Conservation (phyloP, 192 early-diverging fungal species). For the Backusella liffmaniae region DNA sequence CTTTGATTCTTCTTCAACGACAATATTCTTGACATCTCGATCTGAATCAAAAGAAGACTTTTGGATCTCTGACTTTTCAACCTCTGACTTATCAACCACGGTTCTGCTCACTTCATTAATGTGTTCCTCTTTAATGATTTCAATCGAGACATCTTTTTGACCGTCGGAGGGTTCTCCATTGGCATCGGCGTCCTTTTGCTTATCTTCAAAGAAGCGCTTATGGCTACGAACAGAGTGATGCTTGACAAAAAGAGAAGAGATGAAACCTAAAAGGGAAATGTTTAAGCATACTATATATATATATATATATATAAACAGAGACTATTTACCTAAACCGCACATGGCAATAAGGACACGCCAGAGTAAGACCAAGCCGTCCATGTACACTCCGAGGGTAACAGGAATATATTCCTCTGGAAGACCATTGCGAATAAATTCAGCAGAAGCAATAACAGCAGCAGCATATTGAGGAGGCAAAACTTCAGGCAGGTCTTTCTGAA, state of each 20-base stretch:
- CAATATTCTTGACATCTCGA: background rate
- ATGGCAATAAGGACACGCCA: slow-evolving; percentile 12
- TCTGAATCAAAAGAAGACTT: background rate
- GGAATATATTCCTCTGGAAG: background rate
- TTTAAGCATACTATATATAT: background rate
- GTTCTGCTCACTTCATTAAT: background rate
- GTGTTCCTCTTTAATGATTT: background rate
- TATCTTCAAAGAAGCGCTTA: background rate
- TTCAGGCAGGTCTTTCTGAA: background rate
- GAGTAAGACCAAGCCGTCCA: background rate
- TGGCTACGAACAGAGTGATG: slow-evolving; percentile 20
- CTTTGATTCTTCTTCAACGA: background rate
- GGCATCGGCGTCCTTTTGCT: background rate
- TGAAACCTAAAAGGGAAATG: slow-evolving; percentile 14
- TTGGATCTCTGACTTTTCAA: background rate
- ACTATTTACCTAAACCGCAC: background rate
- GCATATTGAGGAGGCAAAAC: slow-evolving; percentile 3
- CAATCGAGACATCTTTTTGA: background rate
- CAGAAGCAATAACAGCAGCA: background rate
- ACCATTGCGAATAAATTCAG: slow-evolving; percentile 1
- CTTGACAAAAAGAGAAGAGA: slow-evolving; percentile 20
- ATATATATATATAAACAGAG: background rate
- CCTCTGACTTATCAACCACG: background rate
- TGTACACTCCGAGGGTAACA: background rate
- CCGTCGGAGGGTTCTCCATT: background rate